These are phyloP conservation scores for Xylariaceae sp. DNA, from an alignment of 2,329 filamentous ascomycete genomes.

Conservation along the genomic window DNA sequence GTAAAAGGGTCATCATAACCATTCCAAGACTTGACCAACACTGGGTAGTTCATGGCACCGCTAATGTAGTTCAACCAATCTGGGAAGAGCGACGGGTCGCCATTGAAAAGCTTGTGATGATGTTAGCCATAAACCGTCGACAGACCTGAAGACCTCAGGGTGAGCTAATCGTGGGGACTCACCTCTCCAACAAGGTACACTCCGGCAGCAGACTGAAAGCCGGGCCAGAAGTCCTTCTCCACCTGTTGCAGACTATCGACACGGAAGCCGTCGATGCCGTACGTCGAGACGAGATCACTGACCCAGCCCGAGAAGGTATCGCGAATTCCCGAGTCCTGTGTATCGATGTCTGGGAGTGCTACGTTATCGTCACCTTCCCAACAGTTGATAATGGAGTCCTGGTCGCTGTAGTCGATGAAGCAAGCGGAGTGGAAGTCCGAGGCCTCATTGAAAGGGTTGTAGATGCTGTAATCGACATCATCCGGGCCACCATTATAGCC, in stretches of 20 bases:
- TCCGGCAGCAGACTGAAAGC: constrained; percentile 42
- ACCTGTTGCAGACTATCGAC: constrained; percentile 48
- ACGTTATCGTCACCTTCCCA: constrained; percentile 48
- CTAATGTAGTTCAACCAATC: constrained; percentile 45
- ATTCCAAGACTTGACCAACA: constrained; percentile 29
- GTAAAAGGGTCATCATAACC: neutral
- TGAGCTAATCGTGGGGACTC: neutral
- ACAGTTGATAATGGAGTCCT: constrained; percentile 38
- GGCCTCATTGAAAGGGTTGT: constrained; percentile 51
- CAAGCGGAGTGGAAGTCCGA: constrained; percentile 56
- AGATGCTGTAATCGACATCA: constrained; percentile 49
- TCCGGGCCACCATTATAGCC: constrained; percentile 44
- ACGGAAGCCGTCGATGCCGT: constrained; percentile 49
- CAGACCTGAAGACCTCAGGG: neutral
- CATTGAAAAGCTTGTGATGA: constrained; percentile 35
- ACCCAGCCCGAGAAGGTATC: constrained; percentile 47
- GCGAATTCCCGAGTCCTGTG: constrained; percentile 40
- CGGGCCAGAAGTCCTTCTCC: constrained; percentile 44
- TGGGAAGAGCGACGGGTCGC: constrained; percentile 40
- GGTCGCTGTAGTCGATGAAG: constrained; percentile 45
- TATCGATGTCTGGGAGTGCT: constrained; percentile 43
- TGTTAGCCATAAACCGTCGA: neutral
- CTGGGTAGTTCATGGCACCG: constrained; percentile 48
- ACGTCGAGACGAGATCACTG: constrained; percentile 42
- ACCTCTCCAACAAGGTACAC: constrained; percentile 49